Evolutionary conservation across 106 monocot species (phyloP).

Genomic region (Amphibolis antarctica): DNA sequence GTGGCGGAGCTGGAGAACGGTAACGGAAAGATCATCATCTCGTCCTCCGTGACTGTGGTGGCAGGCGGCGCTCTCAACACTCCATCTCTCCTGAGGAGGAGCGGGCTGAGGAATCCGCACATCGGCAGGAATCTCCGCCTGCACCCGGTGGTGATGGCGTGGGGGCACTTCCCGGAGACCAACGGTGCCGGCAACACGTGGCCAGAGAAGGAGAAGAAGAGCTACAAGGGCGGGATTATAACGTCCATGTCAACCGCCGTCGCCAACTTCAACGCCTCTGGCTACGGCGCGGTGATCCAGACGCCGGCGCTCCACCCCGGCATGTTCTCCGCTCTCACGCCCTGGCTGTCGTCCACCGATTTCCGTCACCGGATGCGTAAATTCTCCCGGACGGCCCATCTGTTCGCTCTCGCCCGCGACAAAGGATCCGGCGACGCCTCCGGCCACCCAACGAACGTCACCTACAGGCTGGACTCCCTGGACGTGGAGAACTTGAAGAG

Average conservation of each 20-base stretch:
- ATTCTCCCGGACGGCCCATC: constrained; percentile 15
- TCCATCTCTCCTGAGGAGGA: constrained; percentile 14
- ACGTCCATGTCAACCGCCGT: constrained; percentile 12
- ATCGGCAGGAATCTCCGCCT: constrained; percentile 75
- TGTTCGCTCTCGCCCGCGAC: constrained; percentile 21
- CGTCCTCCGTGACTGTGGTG: constrained; percentile 14
- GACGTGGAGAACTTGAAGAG: constrained; percentile 10
- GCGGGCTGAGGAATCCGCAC: constrained; percentile 22
- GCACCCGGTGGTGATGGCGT: constrained; percentile 68
- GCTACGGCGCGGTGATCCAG: constrained; percentile 12
- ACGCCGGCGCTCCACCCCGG: constrained; percentile 21
- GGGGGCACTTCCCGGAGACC: constrained; percentile 88
- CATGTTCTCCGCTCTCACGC: constrained; percentile 12
- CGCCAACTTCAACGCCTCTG: constrained; percentile 1
- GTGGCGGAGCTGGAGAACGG: background rate
- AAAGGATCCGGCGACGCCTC: constrained; percentile 1
- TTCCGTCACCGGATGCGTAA: constrained; percentile 4
- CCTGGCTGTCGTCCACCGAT: constrained; percentile 16
- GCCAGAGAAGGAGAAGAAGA: constrained; percentile 15
- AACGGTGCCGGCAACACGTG: background rate
- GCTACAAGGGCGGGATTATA: constrained; percentile 17
- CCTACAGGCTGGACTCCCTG: background rate
- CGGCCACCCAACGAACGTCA: constrained; percentile 1
- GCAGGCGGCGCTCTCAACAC: constrained; percentile 18
- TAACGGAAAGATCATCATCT: background rate